A percentile compares a stretch with the other conserved stretches of the same genome.
Conservation (phyloP, 805 yeast genomes). For the Starmerella lactis-condensi region DNA sequence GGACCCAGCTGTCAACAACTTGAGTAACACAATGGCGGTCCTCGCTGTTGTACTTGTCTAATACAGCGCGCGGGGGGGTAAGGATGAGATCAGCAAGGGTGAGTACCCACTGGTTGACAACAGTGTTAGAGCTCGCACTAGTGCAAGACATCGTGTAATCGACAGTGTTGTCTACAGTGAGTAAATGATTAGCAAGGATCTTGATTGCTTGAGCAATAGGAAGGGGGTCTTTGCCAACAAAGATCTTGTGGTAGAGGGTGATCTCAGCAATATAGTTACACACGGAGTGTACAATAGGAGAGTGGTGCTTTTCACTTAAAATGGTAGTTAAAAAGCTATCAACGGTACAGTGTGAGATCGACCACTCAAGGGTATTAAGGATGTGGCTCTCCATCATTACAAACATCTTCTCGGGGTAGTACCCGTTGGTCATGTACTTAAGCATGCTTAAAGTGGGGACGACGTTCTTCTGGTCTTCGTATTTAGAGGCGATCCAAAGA, state of each 20-base stretch:
- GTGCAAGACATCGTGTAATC: background rate
- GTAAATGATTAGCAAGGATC: conserved; percentile 19
- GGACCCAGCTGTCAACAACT: conserved; percentile 20
- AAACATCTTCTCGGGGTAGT: conserved; percentile 40
- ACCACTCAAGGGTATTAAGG: conserved; percentile 51
- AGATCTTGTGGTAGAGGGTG: conserved; percentile 22
- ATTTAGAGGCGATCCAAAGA: conserved; percentile 72
- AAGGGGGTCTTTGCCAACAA: conserved; percentile 20
- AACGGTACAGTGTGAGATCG: conserved; percentile 39
- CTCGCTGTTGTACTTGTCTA: conserved; percentile 24
- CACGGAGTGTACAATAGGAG: conserved; percentile 18
- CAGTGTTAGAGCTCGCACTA: conserved; percentile 14
- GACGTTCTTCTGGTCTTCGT: conserved; percentile 53
- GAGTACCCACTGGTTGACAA: conserved; percentile 19
- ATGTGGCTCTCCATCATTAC: conserved; percentile 61
- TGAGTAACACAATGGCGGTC: conserved; percentile 21
- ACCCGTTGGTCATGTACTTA: conserved; percentile 46
- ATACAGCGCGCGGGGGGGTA: conserved; percentile 23
- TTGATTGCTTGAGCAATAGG: conserved; percentile 21
- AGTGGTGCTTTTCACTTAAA: conserved; percentile 13
- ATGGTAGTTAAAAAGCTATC: conserved; percentile 25
- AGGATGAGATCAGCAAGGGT: conserved; percentile 22
- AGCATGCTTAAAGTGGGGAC: conserved; percentile 55
- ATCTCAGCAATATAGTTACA: conserved; percentile 23
- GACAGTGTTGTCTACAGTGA: conserved; percentile 9